Evolutionary conservation across 345 rosid genomes (phyloP).

Genomic region (Kernera saxatilis): DNA sequence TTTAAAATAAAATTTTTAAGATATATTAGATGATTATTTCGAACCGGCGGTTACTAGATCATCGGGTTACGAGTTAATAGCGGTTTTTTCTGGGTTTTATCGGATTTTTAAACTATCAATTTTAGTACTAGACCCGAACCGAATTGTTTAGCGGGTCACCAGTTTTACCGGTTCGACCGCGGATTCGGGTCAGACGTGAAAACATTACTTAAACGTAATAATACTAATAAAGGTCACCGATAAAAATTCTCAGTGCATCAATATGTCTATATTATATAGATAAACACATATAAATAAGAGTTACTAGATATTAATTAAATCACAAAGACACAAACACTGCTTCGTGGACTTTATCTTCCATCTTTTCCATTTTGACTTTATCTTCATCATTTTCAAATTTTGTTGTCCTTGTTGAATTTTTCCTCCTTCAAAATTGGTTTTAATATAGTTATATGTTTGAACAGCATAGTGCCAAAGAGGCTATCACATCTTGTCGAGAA

Average conservation of each 20-base stretch:
- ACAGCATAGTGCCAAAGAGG: constrained; percentile 12
- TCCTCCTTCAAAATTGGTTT: neutral
- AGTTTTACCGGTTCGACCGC: too few species aligned
- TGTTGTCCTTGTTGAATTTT: neutral
- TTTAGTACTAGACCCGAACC: too few species aligned
- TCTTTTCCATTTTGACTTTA: neutral
- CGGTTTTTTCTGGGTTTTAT: too few species aligned
- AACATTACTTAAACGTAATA: too few species aligned
- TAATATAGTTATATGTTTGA: neutral
- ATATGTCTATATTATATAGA: neutral
- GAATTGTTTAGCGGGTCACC: too few species aligned
- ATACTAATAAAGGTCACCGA: too few species aligned
- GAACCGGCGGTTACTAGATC: too few species aligned
- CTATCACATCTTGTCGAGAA: constrained; percentile 7
- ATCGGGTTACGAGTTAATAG: too few species aligned
- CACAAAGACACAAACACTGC: neutral
- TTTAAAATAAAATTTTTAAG: too few species aligned
- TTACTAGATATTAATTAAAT: neutral
- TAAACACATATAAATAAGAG: neutral
- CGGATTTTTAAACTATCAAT: too few species aligned
- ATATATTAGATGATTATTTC: too few species aligned
- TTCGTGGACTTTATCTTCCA: neutral
- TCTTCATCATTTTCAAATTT: neutral
- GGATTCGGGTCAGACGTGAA: too few species aligned
- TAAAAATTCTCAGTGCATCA: neutral